Evolutionary conservation across 352 stramenopile species (phyloP), one percentile per base, ranked within the genome.

Genomic region (Phytophthora kernoviae): DNA sequence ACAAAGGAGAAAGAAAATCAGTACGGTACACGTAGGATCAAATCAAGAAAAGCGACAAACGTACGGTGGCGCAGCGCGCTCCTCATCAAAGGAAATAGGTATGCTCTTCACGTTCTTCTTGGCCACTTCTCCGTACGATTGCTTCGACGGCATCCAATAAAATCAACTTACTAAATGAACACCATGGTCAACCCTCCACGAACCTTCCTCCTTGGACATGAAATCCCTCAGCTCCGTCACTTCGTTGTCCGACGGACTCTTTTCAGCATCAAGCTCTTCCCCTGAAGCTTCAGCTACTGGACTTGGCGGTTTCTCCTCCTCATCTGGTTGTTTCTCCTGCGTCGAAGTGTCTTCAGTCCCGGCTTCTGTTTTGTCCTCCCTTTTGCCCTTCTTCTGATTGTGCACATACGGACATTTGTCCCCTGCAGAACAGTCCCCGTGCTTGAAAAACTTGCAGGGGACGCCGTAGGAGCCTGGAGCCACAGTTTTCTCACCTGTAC

Each of bases 171-270:
- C n/a, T n/a, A n/a, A n/a, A 56, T 1, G 18, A 57, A 6, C 15
- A 8, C 18, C 15, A 20, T 30, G 17, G 20, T 22, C n/a, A 37
- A 9, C 17, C 1, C 11, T 32, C 5, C 46, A 34, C 40, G 9
- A 32, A 88, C 78, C 78, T 82, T 93, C 83, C 70, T 93, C 83
- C 50, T 91, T 88, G 18, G 83, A 82, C 27, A 93, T 81, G 42
- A 93, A 91, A 37, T 93, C 83, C 50, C 77, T 75, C n/a, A 91
- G 61, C 58, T 81, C 70, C 12, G 65, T 79, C 41, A 75, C 68
- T 48, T 83, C 63, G 34, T 76, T 65, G 30, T 74, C 59, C 12
- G 24, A 30, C 24, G 46, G 60, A 17, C 36, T 40, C 36, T 56
- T 52, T 10, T 57, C 43, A 5, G 22, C 50, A 0, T 62, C 22